Base-by-base conservation (phyloP, 1,284 basidiomycete genomes). In the Lignosus rhinocerotis region DNA sequence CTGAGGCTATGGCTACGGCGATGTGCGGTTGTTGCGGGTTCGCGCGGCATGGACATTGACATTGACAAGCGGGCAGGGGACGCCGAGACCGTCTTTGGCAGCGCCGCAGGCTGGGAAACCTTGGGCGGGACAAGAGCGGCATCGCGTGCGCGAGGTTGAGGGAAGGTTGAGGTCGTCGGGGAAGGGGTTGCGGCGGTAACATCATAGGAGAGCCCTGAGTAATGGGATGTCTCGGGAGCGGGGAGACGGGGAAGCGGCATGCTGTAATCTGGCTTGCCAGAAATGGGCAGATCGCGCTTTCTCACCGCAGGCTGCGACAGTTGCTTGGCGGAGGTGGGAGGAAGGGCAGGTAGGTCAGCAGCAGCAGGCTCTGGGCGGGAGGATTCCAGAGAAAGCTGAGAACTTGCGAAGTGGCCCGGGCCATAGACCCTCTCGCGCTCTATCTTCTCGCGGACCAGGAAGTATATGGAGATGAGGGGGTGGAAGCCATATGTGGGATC, bases 401-500 rank as follows among this genome's bases (percentile, higher is more conserved):
- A 98, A 54, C 87, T 93, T 2, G 96, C 96, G 74, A 99, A 99
- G 66, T 93, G 89, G 1, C 94, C 94, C 1, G 90, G 88, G 0
- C 96, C 96, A 73, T 95, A 98, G 4, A 98, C 90, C 58, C 84
- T 83, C 69, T 98, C 96, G 51, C 96, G 81, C 69, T 98, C 95
- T 72, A 96, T 83, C 80, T 98, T 98, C 77, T 99, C 96, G 55
- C 91, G 80, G 1, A 96, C 93, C 17, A 99, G 85, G 77, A 90
- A 98, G 72, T 99, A 99, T 75, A 99, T 97, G 25, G 94, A 96
- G 55, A 99, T 84, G 34, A 99, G 82, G 0, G 95, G 96, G 72
- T 98, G 94, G 76, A 93, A 99, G 3, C 94, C 96, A 53, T 86
- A 81, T 5, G 94, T 96, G 7, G 97, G 96, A 70, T 99, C 96